Evolutionary conservation across 768 basidiomycete genomes (phyloP), one percentile per base, ranked within the genome.

Genomic region (Rhodocollybia butyracea): DNA sequence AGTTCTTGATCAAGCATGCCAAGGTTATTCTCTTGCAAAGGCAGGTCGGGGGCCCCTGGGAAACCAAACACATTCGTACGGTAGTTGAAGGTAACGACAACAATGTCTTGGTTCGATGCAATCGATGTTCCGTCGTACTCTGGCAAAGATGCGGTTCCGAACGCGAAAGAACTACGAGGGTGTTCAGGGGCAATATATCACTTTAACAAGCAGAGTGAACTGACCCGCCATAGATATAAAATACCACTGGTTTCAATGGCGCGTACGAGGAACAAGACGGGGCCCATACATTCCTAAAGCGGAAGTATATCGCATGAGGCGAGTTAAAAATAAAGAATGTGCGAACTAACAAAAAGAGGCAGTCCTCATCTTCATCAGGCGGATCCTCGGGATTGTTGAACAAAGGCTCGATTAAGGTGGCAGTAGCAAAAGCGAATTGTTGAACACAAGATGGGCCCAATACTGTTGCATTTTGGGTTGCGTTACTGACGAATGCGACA

Each of bases 1-100:
- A 68, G 70, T 19, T 71, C 61, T 57, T 77, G 74, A 57, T 78
- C 77, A 17, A 73, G 59, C 13, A 78, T 63, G 3, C 76, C 76
- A 0, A 63, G 64, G 50, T 78, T 77, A 50, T 70, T 66, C 8
- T 74, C 76, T 48, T 78, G 66, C 19, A 66, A 64, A 15, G 62
- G 60, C 8, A 74, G 60, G 2, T 63, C 59, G 5, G 65, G 55
- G 10, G 70, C 66, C 30, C 68, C 67, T 34, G 70, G 63, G 55
- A 68, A 76, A 1, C 66, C 71, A 12, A 65, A 63, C 4, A 70
- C 24, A 46, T 63, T 66, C 17, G 70, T 45, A 5, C 68, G 69
- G 51, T 71, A 71, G 1, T 65, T 63, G 39, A 73, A 63, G 29
- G 69, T 68, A 3, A 75, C 73, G 11, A 58, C 70, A 12, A 74